A percentile compares a stretch with the other conserved stretches of the same genome.
Evolutionary conservation across 1,284 basidiomycete species (phyloP).

Genomic region (Anthracocystis panici-leucophaei): DNA sequence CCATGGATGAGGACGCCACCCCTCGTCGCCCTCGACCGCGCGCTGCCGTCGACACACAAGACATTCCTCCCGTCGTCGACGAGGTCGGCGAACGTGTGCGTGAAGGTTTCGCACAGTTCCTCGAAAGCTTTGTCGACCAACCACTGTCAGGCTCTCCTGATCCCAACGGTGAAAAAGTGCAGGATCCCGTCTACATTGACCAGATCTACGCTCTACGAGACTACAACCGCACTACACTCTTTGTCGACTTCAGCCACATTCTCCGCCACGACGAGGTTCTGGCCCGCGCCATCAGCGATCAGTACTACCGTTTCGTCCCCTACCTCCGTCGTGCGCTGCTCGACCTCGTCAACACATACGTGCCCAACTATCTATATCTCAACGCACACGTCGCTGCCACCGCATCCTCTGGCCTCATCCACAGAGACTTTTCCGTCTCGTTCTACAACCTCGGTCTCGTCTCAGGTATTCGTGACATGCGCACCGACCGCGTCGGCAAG

Average conservation of each 20-base stretch:
- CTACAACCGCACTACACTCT: conserved; percentile 92
- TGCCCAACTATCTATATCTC: conserved; percentile 92
- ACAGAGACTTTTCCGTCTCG: conserved; percentile 92
- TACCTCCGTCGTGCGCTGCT: conserved; percentile 91
- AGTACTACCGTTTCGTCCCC: conserved; percentile 90
- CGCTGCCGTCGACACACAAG: conserved; percentile 59
- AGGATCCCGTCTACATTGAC: conserved; percentile 80
- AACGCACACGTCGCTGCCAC: conserved; percentile 74
- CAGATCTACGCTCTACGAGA: conserved; percentile 94
- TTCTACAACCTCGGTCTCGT: conserved; percentile 96
- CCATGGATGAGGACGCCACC: conserved; percentile 48
- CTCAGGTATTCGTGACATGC: conserved; percentile 92
- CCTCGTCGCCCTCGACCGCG: conserved; percentile 45
- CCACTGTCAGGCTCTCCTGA: conserved; percentile 72
- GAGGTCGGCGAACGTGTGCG: conserved; percentile 91
- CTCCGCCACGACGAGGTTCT: conserved; percentile 90
- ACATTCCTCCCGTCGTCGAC: conserved; percentile 88
- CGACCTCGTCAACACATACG: conserved; percentile 86
- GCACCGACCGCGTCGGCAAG: conserved; percentile 65
- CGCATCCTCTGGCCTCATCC: conserved; percentile 82
- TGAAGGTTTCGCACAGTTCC: conserved; percentile 88
- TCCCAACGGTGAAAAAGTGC: conserved; percentile 70
- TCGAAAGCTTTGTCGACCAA: conserved; percentile 89
- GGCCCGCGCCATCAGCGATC: conserved; percentile 88
- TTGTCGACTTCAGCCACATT: conserved; percentile 93